Base-by-base conservation (phyloP, 2,329 filamentous ascomycete species). In the Akanthomyces uredinophilus region DNA sequence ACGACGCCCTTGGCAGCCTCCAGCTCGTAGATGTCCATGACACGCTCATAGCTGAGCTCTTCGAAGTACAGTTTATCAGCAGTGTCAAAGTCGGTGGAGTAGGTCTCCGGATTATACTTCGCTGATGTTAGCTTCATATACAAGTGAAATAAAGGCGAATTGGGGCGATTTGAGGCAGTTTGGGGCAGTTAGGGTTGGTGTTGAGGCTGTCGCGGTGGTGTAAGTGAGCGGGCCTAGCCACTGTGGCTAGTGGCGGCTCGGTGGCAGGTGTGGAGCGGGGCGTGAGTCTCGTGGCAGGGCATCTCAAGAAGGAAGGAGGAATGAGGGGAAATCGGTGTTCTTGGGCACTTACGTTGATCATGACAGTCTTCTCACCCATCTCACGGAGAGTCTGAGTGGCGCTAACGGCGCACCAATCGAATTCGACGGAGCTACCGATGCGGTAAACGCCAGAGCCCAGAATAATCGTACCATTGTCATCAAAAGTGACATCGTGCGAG, bases 11-110 rank as follows among this genome's bases (percentile, higher is more conserved):
- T 86, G 7, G 93, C 88, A 63, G 81, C 81, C 77, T 98, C 95
- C 18, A 98, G 84, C 76, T 98, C 95, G 74, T 97, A 97, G 67
- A 98, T 98, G 75, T 99, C 95, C 92, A 98, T 96, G 11, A 98
- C 94, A 72, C 94, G 89, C 79, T 98, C 95, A 74, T 97, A 98
- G 76, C 89, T 95, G 60, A 98, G 79, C 77, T 99, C 95, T 70
- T 98, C 95, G 67, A 99, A 99, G 78, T 98, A 99, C 5, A 99
- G 85, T 70, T 87, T 92, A 70, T 98, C 94, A 10, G 92, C 91
- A 11, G 85, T 86, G 69, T 99, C 95, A 73, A 89, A 94, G 75
- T 98, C 95, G 0, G 94, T 97, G 60, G 73, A 80, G 63, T 85
- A 86, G 0, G 92, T 96, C 70, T 96, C 91, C 0, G 91, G 91